Conservation (phyloP, 371 early-diverging fungal genomes). For the Apophysomyces elegans region DNA sequence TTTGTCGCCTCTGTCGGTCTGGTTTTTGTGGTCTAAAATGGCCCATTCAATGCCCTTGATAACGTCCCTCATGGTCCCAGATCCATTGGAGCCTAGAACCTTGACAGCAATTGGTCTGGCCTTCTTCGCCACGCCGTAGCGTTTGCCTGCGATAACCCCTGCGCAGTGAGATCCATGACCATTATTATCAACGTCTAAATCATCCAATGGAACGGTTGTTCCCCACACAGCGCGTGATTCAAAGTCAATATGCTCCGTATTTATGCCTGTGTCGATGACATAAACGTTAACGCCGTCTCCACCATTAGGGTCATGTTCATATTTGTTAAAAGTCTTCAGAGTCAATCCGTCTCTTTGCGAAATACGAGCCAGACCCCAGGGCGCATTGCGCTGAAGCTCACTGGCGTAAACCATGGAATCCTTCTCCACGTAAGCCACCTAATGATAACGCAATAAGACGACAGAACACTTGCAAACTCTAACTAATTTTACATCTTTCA, state of each 20-base stretch:
- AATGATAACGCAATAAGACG: constrained; percentile 6
- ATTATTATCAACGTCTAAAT: constrained; percentile 76
- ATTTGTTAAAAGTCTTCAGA: constrained; percentile 70
- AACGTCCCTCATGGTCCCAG: constrained; percentile 78
- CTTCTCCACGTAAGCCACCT: constrained; percentile 85
- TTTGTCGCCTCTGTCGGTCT: constrained; percentile 48
- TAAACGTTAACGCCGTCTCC: constrained; percentile 87
- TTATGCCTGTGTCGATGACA: constrained; percentile 91
- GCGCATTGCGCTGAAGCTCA: constrained; percentile 71
- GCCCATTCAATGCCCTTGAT: constrained; percentile 72
- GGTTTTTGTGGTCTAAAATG: constrained; percentile 50
- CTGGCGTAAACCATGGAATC: constrained; percentile 77
- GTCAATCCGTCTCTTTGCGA: constrained; percentile 70
- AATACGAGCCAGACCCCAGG: constrained; percentile 89
- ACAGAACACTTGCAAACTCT: not conserved
- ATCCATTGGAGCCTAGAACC: constrained; percentile 83
- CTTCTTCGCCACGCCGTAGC: constrained; percentile 89
- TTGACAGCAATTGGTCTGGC: constrained; percentile 92
- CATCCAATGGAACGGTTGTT: constrained; percentile 67
- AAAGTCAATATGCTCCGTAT: constrained; percentile 80
- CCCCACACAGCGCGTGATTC: constrained; percentile 88
- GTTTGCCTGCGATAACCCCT: constrained; percentile 86
- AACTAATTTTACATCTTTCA: constrained; percentile 39
- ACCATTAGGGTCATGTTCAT: constrained; percentile 67
- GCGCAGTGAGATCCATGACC: constrained; percentile 95